Evolutionary conservation across 2,329 filamentous ascomycete species (phyloP).

Genomic region (Corynespora cassiicola): DNA sequence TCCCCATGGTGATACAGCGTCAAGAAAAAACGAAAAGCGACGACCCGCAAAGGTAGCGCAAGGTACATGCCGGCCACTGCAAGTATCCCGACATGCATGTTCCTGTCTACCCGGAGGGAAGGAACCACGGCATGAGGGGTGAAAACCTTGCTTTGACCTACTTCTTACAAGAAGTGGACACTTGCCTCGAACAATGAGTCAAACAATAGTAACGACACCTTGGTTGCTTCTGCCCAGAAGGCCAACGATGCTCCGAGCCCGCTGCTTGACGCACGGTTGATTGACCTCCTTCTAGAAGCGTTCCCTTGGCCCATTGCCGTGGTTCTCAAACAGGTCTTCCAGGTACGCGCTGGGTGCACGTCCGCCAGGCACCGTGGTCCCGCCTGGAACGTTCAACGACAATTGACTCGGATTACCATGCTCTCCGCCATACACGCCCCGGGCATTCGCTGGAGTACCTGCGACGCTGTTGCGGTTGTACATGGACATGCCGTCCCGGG

Average conservation of each 20-base stretch:
- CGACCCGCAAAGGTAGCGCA: too few species aligned
- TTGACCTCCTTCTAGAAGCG: constrained; percentile 36
- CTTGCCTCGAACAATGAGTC: too few species aligned
- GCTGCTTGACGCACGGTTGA: constrained; percentile 12
- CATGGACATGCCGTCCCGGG: constrained; percentile 36
- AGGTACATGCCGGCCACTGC: too few species aligned
- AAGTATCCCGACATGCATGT: too few species aligned
- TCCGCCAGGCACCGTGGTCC: constrained; percentile 59
- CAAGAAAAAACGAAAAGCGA: too few species aligned
- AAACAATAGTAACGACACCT: too few species aligned
- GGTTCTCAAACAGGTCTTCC: constrained; percentile 86
- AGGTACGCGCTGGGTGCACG: constrained; percentile 88
- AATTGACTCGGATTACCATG: constrained; percentile 68
- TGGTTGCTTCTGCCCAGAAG: too few species aligned
- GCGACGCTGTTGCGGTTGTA: constrained; percentile 47
- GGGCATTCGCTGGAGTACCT: constrained; percentile 39
- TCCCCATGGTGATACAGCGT: too few species aligned
- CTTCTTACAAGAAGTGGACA: too few species aligned
- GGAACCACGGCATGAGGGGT: too few species aligned
- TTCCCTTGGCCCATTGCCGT: constrained; percentile 51
- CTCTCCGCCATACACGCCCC: constrained; percentile 34
- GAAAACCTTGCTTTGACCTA: too few species aligned
- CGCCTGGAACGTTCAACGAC: constrained; percentile 64
- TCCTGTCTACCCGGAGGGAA: too few species aligned
- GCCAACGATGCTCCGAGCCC: constrained; percentile 7